A percentile compares a stretch with the other conserved stretches of the same genome.
These are phyloP conservation scores for Alternaria rosae DNA, from an alignment of 2,329 filamentous ascomycete species.

Conservation along the genomic window DNA sequence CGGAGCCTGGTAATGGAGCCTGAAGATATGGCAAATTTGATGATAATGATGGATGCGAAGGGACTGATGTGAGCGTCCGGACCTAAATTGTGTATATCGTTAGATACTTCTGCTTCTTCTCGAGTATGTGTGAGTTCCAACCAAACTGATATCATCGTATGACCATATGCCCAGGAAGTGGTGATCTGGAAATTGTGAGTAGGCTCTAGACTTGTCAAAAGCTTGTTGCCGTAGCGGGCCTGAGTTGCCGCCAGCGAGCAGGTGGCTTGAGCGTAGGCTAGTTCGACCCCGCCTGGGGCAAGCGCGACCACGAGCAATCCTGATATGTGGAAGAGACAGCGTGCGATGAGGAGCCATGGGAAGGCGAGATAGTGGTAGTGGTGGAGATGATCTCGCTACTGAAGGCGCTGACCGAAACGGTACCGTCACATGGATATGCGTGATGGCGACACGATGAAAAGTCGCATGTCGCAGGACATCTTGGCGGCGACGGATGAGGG, in stretches of 20 bases:
- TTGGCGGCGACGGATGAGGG: constrained; percentile 15
- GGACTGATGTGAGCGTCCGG: background rate
- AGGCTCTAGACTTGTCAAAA: background rate
- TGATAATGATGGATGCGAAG: background rate
- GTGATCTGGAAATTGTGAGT: background rate
- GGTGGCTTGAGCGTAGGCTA: constrained; percentile 9
- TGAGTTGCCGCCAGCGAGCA: background rate
- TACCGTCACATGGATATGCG: constrained; percentile 6
- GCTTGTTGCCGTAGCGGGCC: background rate
- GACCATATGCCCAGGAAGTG: background rate
- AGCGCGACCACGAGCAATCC: background rate
- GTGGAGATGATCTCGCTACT: background rate
- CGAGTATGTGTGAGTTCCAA: too few species aligned
- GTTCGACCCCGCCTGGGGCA: constrained; percentile 6
- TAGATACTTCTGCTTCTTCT: background rate
- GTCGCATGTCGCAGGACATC: constrained; percentile 5
- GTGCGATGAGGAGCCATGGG: background rate
- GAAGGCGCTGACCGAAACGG: constrained; percentile 17
- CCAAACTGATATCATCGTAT: too few species aligned
- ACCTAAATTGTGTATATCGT: background rate
- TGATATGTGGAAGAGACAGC: background rate
- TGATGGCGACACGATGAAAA: constrained; percentile 11
- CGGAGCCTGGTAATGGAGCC: background rate
- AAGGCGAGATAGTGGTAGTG: background rate
- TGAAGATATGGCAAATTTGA: background rate